A percentile compares a stretch with the other conserved stretches of the same genome.
These are phyloP conservation scores for Podospora tetraspora DNA, from an alignment of 495 filamentous ascomycete genomes.

Conservation along the genomic window DNA sequence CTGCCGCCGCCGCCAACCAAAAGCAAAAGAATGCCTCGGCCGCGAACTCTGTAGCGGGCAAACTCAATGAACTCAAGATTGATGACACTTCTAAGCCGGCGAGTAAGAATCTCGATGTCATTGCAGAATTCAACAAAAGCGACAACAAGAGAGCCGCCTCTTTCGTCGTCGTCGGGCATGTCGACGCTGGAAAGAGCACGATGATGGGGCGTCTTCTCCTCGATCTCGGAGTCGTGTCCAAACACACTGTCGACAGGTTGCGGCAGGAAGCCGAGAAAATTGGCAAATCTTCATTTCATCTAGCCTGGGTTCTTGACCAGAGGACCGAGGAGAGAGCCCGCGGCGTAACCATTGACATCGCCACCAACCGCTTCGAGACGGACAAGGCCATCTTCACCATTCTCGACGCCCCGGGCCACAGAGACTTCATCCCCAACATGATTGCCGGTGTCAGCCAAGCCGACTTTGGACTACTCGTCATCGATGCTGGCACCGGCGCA, in stretches of 20 bases:
- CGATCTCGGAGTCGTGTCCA: constrained; percentile 80
- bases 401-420: constrained; percentile 88
- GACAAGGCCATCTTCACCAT: constrained; percentile 84
- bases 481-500: constrained; percentile 80
- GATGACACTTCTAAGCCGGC: constrained; percentile 67
- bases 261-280: constrained; percentile 83
- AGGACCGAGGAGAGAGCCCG: constrained; percentile 77
- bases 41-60: constrained; percentile 37
- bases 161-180: constrained; percentile 96
- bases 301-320: constrained; percentile 94
- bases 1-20: constrained; percentile 24
- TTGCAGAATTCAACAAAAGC: constrained; percentile 71
- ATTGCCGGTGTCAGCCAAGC: constrained; percentile 94
- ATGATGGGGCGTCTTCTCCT: constrained; percentile 93
- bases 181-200: constrained; percentile 96
- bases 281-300: constrained; percentile 89
- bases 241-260: constrained; percentile 82
- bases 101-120: constrained; percentile 81
- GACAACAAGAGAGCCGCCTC: constrained; percentile 77
- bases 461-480: constrained; percentile 91
- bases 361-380: constrained; percentile 88
- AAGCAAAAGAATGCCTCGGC: constrained; percentile 32
- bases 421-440: constrained; percentile 98
- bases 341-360: constrained; percentile 97
- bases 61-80: constrained; percentile 56